Conservation (phyloP, 106 monocot species). For the Acorus calamus region DNA sequence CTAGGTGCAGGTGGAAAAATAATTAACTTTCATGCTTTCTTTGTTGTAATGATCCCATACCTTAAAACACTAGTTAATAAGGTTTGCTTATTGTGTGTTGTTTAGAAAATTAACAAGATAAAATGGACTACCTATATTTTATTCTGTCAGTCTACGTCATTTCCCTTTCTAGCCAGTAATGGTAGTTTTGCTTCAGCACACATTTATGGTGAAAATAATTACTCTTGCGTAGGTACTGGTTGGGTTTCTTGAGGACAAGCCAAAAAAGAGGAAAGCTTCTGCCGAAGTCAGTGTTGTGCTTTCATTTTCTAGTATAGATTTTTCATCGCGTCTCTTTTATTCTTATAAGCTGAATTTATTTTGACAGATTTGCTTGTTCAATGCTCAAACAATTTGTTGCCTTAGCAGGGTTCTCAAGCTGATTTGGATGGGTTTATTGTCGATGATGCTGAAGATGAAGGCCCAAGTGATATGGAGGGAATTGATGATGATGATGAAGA, state of each 20-base stretch:
- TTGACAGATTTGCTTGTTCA: not conserved
- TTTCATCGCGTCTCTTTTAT: no score
- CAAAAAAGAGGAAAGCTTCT: slow-evolving; percentile 5
- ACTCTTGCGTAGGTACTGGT: slow-evolving; percentile 13
- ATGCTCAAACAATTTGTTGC: not conserved
- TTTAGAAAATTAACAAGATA: no score
- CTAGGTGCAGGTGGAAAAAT: no score
- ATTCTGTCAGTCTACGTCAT: no score
- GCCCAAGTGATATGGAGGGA: not conserved
- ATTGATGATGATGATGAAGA: slow-evolving; percentile 31
- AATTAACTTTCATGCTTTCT: no score
- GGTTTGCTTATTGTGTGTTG: no score
- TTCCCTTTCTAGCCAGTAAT: not conserved
- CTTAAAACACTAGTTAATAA: no score
- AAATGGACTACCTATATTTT: no score
- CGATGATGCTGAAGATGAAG: slow-evolving; percentile 23
- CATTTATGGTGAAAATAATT: not conserved
- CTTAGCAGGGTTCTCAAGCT: slow-evolving; percentile 14
- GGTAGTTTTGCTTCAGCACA: not conserved
- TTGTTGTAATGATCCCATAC: no score
- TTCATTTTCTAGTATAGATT: not conserved
- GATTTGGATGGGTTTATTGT: slow-evolving; percentile 14
- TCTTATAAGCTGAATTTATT: not conserved
- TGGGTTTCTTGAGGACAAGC: slow-evolving; percentile 15
- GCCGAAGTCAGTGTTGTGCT: slow-evolving; percentile 19